These are phyloP conservation scores for Xylariaceae sp. DNA, from an alignment of 2,329 filamentous ascomycete species.

Conservation along the genomic window DNA sequence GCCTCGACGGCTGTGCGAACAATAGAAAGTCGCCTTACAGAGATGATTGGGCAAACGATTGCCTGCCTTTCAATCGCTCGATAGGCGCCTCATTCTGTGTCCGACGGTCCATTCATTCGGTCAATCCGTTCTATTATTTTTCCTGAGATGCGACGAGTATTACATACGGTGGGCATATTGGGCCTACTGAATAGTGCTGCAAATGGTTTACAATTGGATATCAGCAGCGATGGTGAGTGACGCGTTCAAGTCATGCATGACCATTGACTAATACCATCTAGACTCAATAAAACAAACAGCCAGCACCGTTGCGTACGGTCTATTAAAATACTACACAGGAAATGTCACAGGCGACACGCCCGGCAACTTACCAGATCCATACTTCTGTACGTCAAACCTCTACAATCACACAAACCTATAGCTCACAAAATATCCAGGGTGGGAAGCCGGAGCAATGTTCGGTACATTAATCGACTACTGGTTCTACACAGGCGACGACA, in stretches of 20 bases:
- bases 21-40: too few relatives aligned
- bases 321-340: slow-evolving; percentile 40
- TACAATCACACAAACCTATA: background rate
- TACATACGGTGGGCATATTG: slow-evolving; percentile 24
- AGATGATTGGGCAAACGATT: background rate
- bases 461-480: slow-evolving; percentile 71
- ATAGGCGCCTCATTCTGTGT: slow-evolving; percentile 4
- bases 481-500: slow-evolving; percentile 64
- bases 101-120: slow-evolving; percentile 7
- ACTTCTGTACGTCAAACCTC: slow-evolving; percentile 55
- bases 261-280: slow-evolving; percentile 37
- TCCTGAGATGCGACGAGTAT: slow-evolving; percentile 23
- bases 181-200: slow-evolving; percentile 29
- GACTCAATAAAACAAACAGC: slow-evolving; percentile 46
- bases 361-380: slow-evolving; percentile 58
- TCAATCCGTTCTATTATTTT: slow-evolving; percentile 1
- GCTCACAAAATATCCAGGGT: slow-evolving; percentile 46
- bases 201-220: slow-evolving; percentile 32
- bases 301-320: slow-evolving; percentile 32
- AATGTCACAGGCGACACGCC: slow-evolving; percentile 58
- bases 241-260: background rate
- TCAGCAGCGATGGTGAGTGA: slow-evolving; percentile 33
- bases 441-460: slow-evolving; percentile 72
- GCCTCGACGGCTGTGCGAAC: too few relatives aligned
- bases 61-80: background rate